phyloP scores from a whole-genome alignment of 352 stramenopile genomes.

The Phytophthora parvispora region DNA sequence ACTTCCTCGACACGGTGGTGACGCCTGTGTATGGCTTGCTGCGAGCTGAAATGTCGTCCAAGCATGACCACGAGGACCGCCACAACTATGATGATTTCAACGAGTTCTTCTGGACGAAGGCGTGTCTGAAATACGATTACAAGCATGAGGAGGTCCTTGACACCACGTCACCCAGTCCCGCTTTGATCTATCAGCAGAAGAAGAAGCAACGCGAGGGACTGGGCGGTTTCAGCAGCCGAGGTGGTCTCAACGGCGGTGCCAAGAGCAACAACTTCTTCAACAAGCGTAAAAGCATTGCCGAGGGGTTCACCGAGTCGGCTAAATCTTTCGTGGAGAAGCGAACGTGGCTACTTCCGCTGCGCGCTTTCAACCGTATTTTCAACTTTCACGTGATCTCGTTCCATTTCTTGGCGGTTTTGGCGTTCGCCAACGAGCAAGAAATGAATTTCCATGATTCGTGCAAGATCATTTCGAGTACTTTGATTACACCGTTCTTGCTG shows the following conservation, averaged over 20 bases:
- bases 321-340: slow-evolving; percentile 99
- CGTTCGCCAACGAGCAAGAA: slow-evolving; percentile 94
- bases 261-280: slow-evolving; percentile 40
- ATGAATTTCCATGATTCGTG: slow-evolving; percentile 88
- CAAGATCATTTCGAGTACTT: slow-evolving; percentile 92
- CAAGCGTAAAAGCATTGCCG: slow-evolving; percentile 88
- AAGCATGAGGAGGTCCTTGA: slow-evolving; percentile 90
- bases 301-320: slow-evolving; percentile 89
- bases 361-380: slow-evolving; percentile 96
- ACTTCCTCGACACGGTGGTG: slow-evolving; percentile 98
- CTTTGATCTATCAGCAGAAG: slow-evolving; percentile 63
- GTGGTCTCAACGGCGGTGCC: slow-evolving; percentile 31
- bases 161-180: slow-evolving; percentile 66
- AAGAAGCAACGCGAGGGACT: slow-evolving; percentile 54
- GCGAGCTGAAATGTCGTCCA: slow-evolving; percentile 89
- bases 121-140: slow-evolving; percentile 97
- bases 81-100: slow-evolving; percentile 99
- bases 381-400: slow-evolving; percentile 99
- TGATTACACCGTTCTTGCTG: slow-evolving; percentile 93
- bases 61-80: slow-evolving; percentile 95
- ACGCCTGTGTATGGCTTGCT: slow-evolving; percentile 95
- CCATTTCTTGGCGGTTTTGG: slow-evolving; percentile 94
- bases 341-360: slow-evolving; percentile 96
- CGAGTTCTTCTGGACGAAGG: slow-evolving; percentile 99
- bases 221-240: slow-evolving; percentile 35